These are phyloP conservation scores for Ascochyta pisi DNA, from an alignment of 2,329 filamentous ascomycete genomes.

Conservation along the genomic window DNA sequence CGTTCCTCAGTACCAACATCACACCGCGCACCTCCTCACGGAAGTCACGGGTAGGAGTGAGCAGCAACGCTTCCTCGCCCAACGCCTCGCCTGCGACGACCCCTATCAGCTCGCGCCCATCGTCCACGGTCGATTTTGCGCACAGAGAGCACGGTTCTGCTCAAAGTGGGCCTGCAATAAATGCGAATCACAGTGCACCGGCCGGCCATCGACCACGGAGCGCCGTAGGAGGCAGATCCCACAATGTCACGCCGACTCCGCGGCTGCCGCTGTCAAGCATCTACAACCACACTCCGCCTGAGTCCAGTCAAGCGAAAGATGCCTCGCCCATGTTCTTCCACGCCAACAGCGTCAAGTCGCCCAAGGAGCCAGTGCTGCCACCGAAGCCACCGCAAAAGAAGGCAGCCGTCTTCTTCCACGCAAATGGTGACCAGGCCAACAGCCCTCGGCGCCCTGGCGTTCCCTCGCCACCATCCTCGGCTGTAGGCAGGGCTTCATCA, in stretches of 20 bases:
- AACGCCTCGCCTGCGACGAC: slow-evolving; percentile 63
- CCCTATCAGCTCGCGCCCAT: slow-evolving; percentile 44
- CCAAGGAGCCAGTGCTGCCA: slow-evolving; percentile 41
- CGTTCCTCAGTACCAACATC: slow-evolving; percentile 70
- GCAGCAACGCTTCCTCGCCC: slow-evolving; percentile 73
- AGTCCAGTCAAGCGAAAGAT: slow-evolving; percentile 32
- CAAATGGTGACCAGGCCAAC: slow-evolving; percentile 56
- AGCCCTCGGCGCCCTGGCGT: slow-evolving; percentile 23
- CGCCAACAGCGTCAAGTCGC: slow-evolving; percentile 71
- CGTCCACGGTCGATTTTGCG: slow-evolving; percentile 39
- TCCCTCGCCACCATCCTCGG: slow-evolving; percentile 47
- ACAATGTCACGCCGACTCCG: slow-evolving; percentile 30
- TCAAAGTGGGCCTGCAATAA: slow-evolving; percentile 32
- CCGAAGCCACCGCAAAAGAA: slow-evolving; percentile 51
- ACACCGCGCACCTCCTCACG: slow-evolving; percentile 80
- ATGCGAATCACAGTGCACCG: slow-evolving; percentile 29
- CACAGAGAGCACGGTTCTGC: slow-evolving; percentile 38
- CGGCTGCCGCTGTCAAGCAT: slow-evolving; percentile 35
- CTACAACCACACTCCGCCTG: slow-evolving; percentile 37
- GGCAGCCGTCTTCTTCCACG: slow-evolving; percentile 58
- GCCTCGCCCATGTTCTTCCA: slow-evolving; percentile 83
- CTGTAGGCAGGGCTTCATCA: slow-evolving; percentile 22
- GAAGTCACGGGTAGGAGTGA: slow-evolving; percentile 67
- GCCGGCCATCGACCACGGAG: slow-evolving; percentile 48
- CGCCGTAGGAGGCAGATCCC: slow-evolving; percentile 39